Base-by-base conservation (phyloP, 169 alveolate genomes). In the Plasmodium inui region DNA sequence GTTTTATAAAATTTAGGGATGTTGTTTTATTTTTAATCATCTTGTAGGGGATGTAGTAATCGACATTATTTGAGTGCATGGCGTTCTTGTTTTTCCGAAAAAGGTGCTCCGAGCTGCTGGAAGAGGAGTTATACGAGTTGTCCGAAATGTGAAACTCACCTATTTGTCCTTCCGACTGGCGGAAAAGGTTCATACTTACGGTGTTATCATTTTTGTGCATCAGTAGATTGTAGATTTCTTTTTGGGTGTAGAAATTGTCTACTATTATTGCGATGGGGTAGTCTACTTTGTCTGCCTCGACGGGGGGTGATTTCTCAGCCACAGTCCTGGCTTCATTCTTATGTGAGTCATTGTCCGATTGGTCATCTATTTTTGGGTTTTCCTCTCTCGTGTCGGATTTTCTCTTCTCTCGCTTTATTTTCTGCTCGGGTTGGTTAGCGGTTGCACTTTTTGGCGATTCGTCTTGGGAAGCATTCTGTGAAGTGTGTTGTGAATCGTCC, bases 181-280 rank as follows among this genome's bases (percentile, higher is more conserved):
- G 53, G 79, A 73, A 55, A 10, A 79, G 34, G 4, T 79, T 55
- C 12, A 57, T 19, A 61, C 57, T 22, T 57, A 34, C 37, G 28
- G 37, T 50, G 37, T 82, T 34, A 1, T 72, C 92, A 67, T 71
- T 82, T 78, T 46, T 71, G 92, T 91, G 79, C 10, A 82, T 3
- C 3, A 91, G 22, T 22, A 91, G 39, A 53, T 91, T 91, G 70
- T 91, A 91, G 17, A 91, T 50, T 80, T 91, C 95, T 37, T 82
- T 91, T 82, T 91, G 95, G 7, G 84, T 82, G 72, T 91, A 91
- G 61, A 70, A 91, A 46, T 91, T 91, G 26, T 91, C 95, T 3
- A 82, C 92, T 32, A 91, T 82, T 28, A 91, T 82, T 22, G 76
- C 95, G 19, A 91, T 82, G 34, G 95, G 92, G 53, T 91, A 91